Base-by-base conservation (phyloP, 768 basidiomycete genomes). In the Trametes cubensis region DNA sequence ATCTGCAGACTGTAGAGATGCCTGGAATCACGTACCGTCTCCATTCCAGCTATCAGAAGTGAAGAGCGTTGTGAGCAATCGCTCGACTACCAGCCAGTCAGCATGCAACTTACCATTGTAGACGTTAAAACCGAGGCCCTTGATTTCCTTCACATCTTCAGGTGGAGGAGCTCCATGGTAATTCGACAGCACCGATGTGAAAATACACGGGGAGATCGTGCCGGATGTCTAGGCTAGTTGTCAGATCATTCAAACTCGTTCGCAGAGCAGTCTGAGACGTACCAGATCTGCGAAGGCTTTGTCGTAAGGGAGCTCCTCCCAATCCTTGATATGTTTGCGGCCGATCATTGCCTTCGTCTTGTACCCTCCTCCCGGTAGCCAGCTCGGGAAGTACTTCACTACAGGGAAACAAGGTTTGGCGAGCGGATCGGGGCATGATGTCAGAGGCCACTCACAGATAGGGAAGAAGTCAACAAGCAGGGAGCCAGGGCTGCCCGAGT, bases 281-380 rank as follows among this genome's bases (percentile, higher is more conserved):
- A 63, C 62, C 25, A 51, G 25, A 11, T 57, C 51, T 1, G 49
- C 34, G 15, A 14, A n/a, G 13, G 46, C 50, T 23, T 2, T 6
- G 13, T 53, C 20, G 39, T 63, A 72, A 0, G 72, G 72, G 3
- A 58, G 46, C 48, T 69, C 57, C n/a, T 70, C 39, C 67, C 70
- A 70, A 7, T 40, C 50, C 20, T 60, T 44, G 2, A 72, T 59
- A 5, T 65, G 51, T 0, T 60, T 42, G 40, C 62, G 61, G 25
- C 63, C 68, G 5, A 49, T 45, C 3, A 21, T 10, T 0, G 66
- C 69, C 39, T 70, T 63, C 18, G 55, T 49, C 51, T 73, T 73
- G 66, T 70, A 77, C 5, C 50, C 66, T 0, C 73, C 66, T 3
- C 75, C 75, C 0, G 77, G 76, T 18, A 78, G 59, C 75, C 76